Evolutionary conservation across 2,329 filamentous ascomycete species (phyloP).

Genomic region (Nannizziopsis barbatae): DNA sequence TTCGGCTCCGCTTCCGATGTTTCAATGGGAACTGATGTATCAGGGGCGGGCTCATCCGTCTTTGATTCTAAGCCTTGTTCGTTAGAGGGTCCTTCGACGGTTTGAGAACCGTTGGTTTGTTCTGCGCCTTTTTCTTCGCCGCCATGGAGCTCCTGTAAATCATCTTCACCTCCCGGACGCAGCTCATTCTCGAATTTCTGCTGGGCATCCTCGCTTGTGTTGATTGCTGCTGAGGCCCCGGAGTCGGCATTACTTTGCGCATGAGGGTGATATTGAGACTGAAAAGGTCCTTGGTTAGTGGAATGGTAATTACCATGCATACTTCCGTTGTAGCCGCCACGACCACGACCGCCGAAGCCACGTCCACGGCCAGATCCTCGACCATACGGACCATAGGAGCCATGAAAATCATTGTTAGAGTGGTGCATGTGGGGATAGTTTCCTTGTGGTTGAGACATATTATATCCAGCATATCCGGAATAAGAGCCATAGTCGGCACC

Average conservation of each 20-base stretch:
- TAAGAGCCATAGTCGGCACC: constrained; percentile 73
- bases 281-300: constrained; percentile 26
- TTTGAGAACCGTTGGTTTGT: constrained; percentile 9
- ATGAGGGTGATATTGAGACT: constrained; percentile 25
- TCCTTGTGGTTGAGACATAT: constrained; percentile 68
- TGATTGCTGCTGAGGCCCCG: constrained; percentile 15
- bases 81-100: constrained; percentile 2
- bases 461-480: constrained; percentile 54
- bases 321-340: constrained; percentile 26
- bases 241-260: constrained; percentile 16
- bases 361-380: constrained; percentile 56
- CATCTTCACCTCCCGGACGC: constrained; percentile 26
- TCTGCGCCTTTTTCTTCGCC: constrained; percentile 15
- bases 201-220: constrained; percentile 17
- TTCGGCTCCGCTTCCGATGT: neutral
- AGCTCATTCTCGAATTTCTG: constrained; percentile 25
- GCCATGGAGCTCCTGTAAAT: constrained; percentile 22
- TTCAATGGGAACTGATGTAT: constrained; percentile 4
- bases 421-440: constrained; percentile 57
- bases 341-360: constrained; percentile 39
- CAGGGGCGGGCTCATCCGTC: neutral
- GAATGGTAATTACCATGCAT: constrained; percentile 28
- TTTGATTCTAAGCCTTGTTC: neutral
- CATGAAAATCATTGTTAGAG: constrained; percentile 54
- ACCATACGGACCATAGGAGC: constrained; percentile 61